Conservation (phyloP, 179 eudicot species). For the Sideroxylon spinosum region DNA sequence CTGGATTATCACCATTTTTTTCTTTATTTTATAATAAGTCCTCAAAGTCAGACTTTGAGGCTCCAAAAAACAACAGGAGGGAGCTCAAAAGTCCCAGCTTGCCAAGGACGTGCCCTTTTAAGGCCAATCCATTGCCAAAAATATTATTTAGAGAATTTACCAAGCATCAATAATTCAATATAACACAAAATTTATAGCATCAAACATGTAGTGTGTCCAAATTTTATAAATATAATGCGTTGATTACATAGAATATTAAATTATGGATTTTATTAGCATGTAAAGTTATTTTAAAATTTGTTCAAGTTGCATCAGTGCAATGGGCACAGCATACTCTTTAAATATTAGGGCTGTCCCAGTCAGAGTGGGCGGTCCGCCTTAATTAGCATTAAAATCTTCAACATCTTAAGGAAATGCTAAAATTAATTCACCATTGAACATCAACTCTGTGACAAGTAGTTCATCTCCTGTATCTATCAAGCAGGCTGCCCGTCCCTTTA, state of each 20-base stretch:
- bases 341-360: not conserved
- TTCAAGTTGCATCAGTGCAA: not conserved
- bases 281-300: not conserved
- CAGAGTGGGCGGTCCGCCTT: not conserved
- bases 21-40: not conserved
- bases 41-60: not conserved
- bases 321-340: constrained; percentile 5
- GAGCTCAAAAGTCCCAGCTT: not conserved
- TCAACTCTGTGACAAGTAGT: constrained; percentile 89
- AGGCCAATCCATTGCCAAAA: not conserved
- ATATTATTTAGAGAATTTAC: not conserved
- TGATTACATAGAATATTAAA: not conserved
- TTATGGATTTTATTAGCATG: not conserved
- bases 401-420: not conserved
- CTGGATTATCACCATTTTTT: not conserved
- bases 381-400: not conserved
- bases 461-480: constrained; percentile 95
- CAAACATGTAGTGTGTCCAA: not conserved
- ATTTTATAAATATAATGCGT: not conserved
- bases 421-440: constrained; percentile 74
- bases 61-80: not conserved
- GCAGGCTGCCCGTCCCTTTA: constrained; percentile 94
- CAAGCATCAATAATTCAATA: not conserved
- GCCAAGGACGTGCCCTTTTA: not conserved
- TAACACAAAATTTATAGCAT: too few relatives aligned